phyloP scores from a whole-genome alignment of 441 rosid genomes.

The Populus hybrid region DNA sequence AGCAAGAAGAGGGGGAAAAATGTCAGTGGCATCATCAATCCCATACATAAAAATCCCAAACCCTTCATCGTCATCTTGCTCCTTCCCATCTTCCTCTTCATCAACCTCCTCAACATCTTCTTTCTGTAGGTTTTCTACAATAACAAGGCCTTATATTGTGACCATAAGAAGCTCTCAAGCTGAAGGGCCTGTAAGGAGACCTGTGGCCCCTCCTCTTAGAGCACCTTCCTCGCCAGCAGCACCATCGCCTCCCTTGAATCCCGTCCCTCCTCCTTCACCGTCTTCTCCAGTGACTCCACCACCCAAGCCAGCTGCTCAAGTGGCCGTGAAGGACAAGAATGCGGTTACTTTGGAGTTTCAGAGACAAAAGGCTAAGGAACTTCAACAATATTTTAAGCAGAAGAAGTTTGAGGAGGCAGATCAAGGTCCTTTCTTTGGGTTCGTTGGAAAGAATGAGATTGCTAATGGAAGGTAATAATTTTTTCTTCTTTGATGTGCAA shows the following conservation, averaged over 20 bases:
- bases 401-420: constrained; percentile 79
- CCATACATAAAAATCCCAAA: constrained; percentile 57
- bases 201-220: constrained; percentile 57
- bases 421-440: constrained; percentile 90
- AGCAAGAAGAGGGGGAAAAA: constrained; percentile 15
- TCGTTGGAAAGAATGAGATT: constrained; percentile 75
- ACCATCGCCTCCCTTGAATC: neutral
- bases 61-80: constrained; percentile 38
- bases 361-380: constrained; percentile 83
- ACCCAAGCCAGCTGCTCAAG: constrained; percentile 25
- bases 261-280: constrained; percentile 27
- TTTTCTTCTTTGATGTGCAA: neutral
- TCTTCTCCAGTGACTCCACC: constrained; percentile 33
- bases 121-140: constrained; percentile 34
- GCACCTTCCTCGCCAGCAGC: constrained; percentile 37
- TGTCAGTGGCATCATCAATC: constrained; percentile 67
- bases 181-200: constrained; percentile 81
- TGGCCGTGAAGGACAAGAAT: constrained; percentile 35
- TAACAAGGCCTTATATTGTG: constrained; percentile 38
- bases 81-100: constrained; percentile 36
- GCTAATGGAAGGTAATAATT: constrained; percentile 71
- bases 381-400: constrained; percentile 76
- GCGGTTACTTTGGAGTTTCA: constrained; percentile 73
- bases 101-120: constrained; percentile 26
- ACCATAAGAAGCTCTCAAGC: constrained; percentile 65